Base-by-base conservation (phyloP, 140 eudicot genomes). In the Senecio squalidus region DNA sequence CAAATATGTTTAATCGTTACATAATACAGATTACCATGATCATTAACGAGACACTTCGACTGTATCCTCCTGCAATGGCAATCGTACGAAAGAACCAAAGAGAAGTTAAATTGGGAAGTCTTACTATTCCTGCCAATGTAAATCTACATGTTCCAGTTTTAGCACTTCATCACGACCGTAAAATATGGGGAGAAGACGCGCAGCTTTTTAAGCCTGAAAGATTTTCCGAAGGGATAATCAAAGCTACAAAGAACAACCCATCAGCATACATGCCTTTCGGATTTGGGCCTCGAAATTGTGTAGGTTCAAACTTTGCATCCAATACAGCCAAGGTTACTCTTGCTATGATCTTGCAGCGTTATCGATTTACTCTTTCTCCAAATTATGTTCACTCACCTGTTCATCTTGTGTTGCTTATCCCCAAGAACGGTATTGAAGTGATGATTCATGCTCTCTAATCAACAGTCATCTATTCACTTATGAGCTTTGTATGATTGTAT, bases 131-230 rank as follows among this genome's bases (percentile, higher is more conserved):
- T 0, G 74, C 78, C 16, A 67, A 80, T 9, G 55, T 68, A 17
- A 58, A 61, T 33, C 29, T 83, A 26, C 57, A 33, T 56, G 24
- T 84, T 36, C 74, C 93, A 3, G 48, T 58, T 58, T 64, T 80
- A 11, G 81, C 93, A 67, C 63, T 84, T 51, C 87, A 84, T 44
- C 82, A 74, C 28, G 76, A 84, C 58, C 73, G 71, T 50, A 33
- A 63, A 18, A 67, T 80, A 30, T 84, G 93, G 93, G 93, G 93
- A 50, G 66, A 63, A 46, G 93, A 84, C 9, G 84, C 64, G 11
- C 76, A 69, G 34, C 55, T 73, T 2, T 83, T 83, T 64, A 80
- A 64, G 31, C 87, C 93, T 0, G 82, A 76, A 44, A 76, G 93
- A 69, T 84, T 84, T 68, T 69, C 73, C 0, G 53, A 67, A 58